Evolutionary conservation across 2,329 filamentous ascomycete genomes (phyloP).

Genomic region (Alternaria sp.): DNA sequence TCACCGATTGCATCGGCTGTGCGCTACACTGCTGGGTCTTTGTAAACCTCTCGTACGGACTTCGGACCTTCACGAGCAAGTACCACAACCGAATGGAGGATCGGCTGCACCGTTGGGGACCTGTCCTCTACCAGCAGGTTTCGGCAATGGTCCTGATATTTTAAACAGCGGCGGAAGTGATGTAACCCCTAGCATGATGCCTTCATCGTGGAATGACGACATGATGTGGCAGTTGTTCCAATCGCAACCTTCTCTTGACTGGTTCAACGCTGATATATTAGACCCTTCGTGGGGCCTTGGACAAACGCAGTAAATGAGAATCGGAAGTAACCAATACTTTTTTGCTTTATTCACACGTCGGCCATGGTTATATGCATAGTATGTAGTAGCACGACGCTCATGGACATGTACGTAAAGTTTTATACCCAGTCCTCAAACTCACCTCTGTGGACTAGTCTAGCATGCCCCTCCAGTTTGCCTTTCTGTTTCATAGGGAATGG

Average conservation of each 20-base stretch:
- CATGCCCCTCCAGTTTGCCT: too few relatives aligned
- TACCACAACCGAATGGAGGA: neutral
- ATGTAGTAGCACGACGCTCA: neutral
- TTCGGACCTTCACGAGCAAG: neutral
- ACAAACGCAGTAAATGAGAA: slow-evolving; percentile 2
- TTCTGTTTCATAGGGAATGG: too few relatives aligned
- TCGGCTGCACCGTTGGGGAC: neutral
- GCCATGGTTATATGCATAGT: neutral
- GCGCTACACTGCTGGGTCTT: slow-evolving; percentile 38
- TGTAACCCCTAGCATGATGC: slow-evolving; percentile 12
- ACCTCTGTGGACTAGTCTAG: neutral
- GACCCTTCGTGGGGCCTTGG: slow-evolving; percentile 36
- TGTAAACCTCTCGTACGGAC: slow-evolving; percentile 40
- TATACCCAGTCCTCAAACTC: neutral
- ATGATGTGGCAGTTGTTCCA: slow-evolving; percentile 49
- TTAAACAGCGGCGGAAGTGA: slow-evolving; percentile 4
- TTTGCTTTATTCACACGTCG: neutral
- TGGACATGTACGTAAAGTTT: neutral
- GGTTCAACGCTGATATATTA: slow-evolving; percentile 46
- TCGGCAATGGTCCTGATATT: neutral
- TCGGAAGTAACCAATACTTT: neutral
- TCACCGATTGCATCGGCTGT: slow-evolving; percentile 38
- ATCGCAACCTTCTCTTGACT: slow-evolving; percentile 44
- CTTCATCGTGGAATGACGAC: slow-evolving; percentile 42
- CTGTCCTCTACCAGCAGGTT: neutral